Base-by-base conservation (phyloP, 2,329 filamentous ascomycete species). In the Alternaria triticimaculans region DNA sequence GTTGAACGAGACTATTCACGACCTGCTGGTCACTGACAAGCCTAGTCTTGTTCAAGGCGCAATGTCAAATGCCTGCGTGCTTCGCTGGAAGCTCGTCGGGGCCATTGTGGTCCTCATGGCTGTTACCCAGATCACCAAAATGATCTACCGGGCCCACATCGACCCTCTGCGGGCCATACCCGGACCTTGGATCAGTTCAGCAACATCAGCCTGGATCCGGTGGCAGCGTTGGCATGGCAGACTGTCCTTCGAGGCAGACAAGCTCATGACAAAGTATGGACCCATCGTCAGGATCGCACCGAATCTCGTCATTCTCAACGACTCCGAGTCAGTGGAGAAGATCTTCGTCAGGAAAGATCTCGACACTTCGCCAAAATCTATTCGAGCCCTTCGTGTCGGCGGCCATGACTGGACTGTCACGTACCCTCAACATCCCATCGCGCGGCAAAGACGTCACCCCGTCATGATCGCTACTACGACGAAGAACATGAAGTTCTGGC, bases 381-480 rank as follows among this genome's bases (percentile, higher is more conserved):
- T 71, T 23, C 65, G 67, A 45, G 69, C 69, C 43, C 55, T 70
- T 10, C 63, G 67, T 11, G 67, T 71, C 15, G 69, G 69, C 41
- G 69, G 69, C 9, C 65, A 70, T 20, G 69, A 70, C 49, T 70
- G 67, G 67, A 71, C 69, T 2, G 69, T 71, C 15, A 70, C 69
- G 23, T 71, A 71, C n/a, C 69, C 67, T 18, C 67, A 71, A 44
- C 67, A 71, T 41, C 62, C 65, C 2, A 53, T 71, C 18, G 69
- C 69, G 14, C 61, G 69, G 4, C 49, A 46, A 18, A 53, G 69
- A 33, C 63, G 69, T 9, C 69, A 69, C 25, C 67, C 69, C 1
- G 69, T 71, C 20, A 71, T 71, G 67, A 71, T 71, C 14, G 67
- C 67, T 9, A 70, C 69, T 0, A 71, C 67, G 1, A 70, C 69